These are phyloP conservation scores for Phytopythium aichiense DNA, from an alignment of 352 stramenopile genomes.

Conservation along the genomic window DNA sequence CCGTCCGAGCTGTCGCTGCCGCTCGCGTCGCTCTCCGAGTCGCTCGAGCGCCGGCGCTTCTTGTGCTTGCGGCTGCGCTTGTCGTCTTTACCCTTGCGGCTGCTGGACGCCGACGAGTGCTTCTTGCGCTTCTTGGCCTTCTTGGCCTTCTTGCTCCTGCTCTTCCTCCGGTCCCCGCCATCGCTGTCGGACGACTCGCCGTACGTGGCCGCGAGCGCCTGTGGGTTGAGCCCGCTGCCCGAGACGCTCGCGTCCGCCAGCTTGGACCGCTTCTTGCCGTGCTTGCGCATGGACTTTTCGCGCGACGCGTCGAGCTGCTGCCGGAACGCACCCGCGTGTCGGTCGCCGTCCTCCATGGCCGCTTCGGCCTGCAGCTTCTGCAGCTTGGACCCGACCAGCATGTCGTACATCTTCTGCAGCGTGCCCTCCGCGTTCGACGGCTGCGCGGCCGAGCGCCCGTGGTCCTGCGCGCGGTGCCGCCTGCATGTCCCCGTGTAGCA, in stretches of 20 bases:
- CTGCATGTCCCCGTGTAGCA: slow-evolving; percentile 78
- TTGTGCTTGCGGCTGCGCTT: slow-evolving; percentile 15
- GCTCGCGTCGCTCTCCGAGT: slow-evolving; percentile 16
- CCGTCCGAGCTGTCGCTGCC: slow-evolving; percentile 6
- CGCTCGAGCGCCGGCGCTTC: slow-evolving; percentile 9
- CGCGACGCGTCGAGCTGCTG: slow-evolving; percentile 63
- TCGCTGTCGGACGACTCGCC: slow-evolving; percentile 26
- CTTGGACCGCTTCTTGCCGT: slow-evolving; percentile 36
- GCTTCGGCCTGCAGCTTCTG: slow-evolving; percentile 68
- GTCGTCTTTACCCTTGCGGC: slow-evolving; percentile 13
- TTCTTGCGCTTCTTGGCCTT: slow-evolving; percentile 44
- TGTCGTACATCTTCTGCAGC: slow-evolving; percentile 76
- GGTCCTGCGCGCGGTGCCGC: slow-evolving; percentile 54
- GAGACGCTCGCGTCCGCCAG: slow-evolving; percentile 12
- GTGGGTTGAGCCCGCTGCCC: slow-evolving; percentile 59
- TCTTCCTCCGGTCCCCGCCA: slow-evolving; percentile 8
- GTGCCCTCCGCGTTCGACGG: slow-evolving; percentile 51
- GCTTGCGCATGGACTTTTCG: slow-evolving; percentile 56
- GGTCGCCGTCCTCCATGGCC: slow-evolving; percentile 27
- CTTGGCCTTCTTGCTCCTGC: slow-evolving; percentile 32
- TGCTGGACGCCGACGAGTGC: slow-evolving; percentile 10
- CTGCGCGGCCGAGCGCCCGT: slow-evolving; percentile 52
- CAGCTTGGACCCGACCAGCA: slow-evolving; percentile 62
- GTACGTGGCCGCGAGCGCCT: slow-evolving; percentile 65
- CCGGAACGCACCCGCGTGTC: slow-evolving; percentile 49